Evolutionary conservation across 768 basidiomycete species (phyloP), one percentile per base, ranked within the genome.

Genomic region (Boletus bicolor): DNA sequence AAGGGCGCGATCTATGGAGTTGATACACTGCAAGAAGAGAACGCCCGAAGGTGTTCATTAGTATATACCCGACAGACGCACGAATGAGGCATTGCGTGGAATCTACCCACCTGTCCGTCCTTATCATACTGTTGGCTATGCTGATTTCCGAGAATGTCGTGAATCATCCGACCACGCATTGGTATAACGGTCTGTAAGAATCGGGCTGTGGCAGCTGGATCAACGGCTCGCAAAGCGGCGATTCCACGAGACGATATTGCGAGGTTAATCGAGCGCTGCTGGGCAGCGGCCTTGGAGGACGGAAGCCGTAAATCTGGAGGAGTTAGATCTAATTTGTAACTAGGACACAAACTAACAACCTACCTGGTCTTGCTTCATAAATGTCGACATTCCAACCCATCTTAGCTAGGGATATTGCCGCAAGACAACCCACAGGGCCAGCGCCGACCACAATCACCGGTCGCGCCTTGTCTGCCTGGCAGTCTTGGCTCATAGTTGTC

Each of bases 141-240:
- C 60, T 82, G 77, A 62, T 80, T 80, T 55, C 91, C 89, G 62
- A 82, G 76, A 57, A 70, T 66, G 65, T 85, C 83, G 76, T 98
- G 96, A 60, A 98, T 92, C 93, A 98, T 96, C 49, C 96, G 82
- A 43, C 93, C 95, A 64, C 81, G 84, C 93, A 98, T 95, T 62
- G 94, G 94, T 73, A 98, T 94, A 39, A 86, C 87, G 32, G 83
- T 79, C 62, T 85, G 75, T 64, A 96, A 72, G 66, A 95, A 88
- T 57, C 84, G 78, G 51, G 83, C 78, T 26, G 89, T 83, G 59
- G 84, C 75, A 37, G 76, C 80, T 41, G 84, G 77, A 74, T 95
- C 89, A 59, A 99, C 82, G 51, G 86, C 83, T 64, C 86, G 79
- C 44, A 98, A 77, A 43, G 95, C 96, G 64, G 87, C 84, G 54